A percentile compares a stretch with the other conserved stretches of the same genome.
phyloP scores from a whole-genome alignment of 305 asterid genomes.

The Fraxinus velutina region DNA sequence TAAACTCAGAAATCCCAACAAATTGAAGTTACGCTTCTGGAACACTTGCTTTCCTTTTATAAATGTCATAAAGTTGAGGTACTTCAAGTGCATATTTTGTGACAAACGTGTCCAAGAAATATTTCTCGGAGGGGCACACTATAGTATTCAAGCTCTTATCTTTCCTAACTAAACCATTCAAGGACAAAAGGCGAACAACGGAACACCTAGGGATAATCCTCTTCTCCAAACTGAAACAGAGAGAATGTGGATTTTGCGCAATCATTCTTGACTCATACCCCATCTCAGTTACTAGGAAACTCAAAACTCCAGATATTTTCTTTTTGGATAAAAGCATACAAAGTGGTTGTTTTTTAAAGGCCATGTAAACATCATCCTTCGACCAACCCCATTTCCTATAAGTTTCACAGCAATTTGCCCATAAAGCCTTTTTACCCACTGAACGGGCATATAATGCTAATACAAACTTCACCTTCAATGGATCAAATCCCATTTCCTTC shows the following conservation, averaged over 20 bases:
- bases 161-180: slow-evolving; percentile 19
- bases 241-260: neutral
- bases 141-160: slow-evolving; percentile 1
- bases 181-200: slow-evolving; percentile 21
- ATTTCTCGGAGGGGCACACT: slow-evolving; percentile 10
- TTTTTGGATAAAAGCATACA: slow-evolving; percentile 30
- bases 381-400: slow-evolving; percentile 37
- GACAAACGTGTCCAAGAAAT: slow-evolving; percentile 25
- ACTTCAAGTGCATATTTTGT: slow-evolving; percentile 4
- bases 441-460: slow-evolving; percentile 7
- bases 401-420: slow-evolving; percentile 24
- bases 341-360: slow-evolving; percentile 28
- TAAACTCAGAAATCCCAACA: neutral
- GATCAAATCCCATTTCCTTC: slow-evolving; percentile 21
- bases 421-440: neutral
- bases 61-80: slow-evolving; percentile 20
- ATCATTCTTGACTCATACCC: slow-evolving; percentile 21
- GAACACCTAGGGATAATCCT: slow-evolving; percentile 33
- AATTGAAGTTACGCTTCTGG: neutral
- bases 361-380: slow-evolving; percentile 20
- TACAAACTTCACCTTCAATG: slow-evolving; percentile 2
- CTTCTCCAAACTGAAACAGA: slow-evolving; percentile 24
- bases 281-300: slow-evolving; percentile 27
- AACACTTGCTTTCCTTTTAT: neutral
- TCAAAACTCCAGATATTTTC: slow-evolving; percentile 28